A percentile compares a stretch with the other conserved stretches of the same genome.
Evolutionary conservation across 495 filamentous ascomycete genomes (phyloP).

Genomic region (Daldinia decipiens): DNA sequence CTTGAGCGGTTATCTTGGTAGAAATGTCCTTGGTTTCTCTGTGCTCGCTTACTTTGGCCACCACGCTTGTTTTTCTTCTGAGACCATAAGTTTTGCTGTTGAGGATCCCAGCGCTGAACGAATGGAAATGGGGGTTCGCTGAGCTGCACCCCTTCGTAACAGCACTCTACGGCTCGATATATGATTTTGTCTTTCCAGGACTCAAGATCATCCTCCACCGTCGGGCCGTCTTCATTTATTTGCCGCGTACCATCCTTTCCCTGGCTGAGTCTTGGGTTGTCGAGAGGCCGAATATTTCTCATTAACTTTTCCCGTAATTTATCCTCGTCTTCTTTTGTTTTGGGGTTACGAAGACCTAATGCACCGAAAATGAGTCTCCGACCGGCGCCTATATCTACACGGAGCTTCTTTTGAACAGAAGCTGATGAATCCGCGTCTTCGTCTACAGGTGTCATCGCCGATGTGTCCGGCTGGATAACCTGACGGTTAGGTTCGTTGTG

Average conservation of each 20-base stretch:
- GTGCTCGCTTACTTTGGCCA: constrained; percentile 52
- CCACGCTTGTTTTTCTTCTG: constrained; percentile 52
- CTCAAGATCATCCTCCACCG: constrained; percentile 51
- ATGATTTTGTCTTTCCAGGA: constrained; percentile 79
- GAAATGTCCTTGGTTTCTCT: constrained; percentile 53
- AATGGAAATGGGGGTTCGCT: constrained; percentile 91
- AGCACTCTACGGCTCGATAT: constrained; percentile 82
- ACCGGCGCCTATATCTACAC: constrained; percentile 71
- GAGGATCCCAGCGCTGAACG: constrained; percentile 84
- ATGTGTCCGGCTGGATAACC: not conserved
- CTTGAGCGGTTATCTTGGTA: constrained; percentile 55
- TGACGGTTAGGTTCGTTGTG: constrained; percentile 1
- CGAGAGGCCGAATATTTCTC: constrained; percentile 49
- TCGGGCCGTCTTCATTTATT: not conserved
- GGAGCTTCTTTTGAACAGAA: constrained; percentile 56
- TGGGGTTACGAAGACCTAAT: constrained; percentile 74
- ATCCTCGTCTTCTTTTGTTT: constrained; percentile 73
- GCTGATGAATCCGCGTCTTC: constrained; percentile 36
- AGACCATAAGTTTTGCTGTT: constrained; percentile 62
- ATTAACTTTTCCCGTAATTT: constrained; percentile 67
- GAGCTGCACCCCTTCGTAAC: constrained; percentile 74
- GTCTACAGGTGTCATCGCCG: constrained; percentile 14
- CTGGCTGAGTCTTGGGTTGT: constrained; percentile 34
- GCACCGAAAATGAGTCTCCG: constrained; percentile 76
- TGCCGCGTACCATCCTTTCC: constrained; percentile 6